Evolutionary conservation across 768 basidiomycete genomes (phyloP).

Genomic region (Agaricus subrufescens): DNA sequence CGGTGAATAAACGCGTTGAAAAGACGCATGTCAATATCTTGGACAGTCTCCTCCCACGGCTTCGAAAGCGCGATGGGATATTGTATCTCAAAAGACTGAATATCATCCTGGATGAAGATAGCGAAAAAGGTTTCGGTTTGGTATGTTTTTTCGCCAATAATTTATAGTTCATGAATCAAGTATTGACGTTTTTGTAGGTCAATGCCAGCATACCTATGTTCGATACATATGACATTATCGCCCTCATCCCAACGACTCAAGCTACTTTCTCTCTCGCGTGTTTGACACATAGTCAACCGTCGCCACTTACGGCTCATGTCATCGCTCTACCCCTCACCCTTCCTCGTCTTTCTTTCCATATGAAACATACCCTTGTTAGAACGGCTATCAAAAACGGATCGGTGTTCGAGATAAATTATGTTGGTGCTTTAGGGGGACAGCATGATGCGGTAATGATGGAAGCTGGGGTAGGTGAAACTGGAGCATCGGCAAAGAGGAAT

Average conservation of each 20-base stretch:
- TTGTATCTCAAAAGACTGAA: slow-evolving; percentile 72
- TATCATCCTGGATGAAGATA: slow-evolving; percentile 77
- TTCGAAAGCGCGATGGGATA: slow-evolving; percentile 55
- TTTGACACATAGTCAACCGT: slow-evolving; percentile 73
- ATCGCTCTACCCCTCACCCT: slow-evolving; percentile 75
- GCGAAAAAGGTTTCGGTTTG: slow-evolving; percentile 82
- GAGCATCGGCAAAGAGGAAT: slow-evolving; percentile 58
- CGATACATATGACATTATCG: slow-evolving; percentile 70
- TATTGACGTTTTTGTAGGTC: slow-evolving; percentile 39
- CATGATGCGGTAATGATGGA: slow-evolving; percentile 39
- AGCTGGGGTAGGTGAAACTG: slow-evolving; percentile 49
- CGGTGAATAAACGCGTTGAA: slow-evolving; percentile 67
- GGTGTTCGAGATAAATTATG: slow-evolving; percentile 78
- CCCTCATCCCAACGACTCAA: slow-evolving; percentile 69
- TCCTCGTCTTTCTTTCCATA: slow-evolving; percentile 72
- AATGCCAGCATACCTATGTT: slow-evolving; percentile 62
- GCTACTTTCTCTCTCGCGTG: slow-evolving; percentile 75
- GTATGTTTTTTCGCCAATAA: slow-evolving; percentile 32
- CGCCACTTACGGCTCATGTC: slow-evolving; percentile 73
- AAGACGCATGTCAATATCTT: slow-evolving; percentile 66
- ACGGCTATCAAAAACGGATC: slow-evolving; percentile 80
- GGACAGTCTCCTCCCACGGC: slow-evolving; percentile 50
- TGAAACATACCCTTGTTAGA: slow-evolving; percentile 81
- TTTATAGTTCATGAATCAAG: neutral
- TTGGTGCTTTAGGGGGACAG: slow-evolving; percentile 66